Evolutionary conservation across 208 protist species (phyloP).

Genomic region (Leishmania tarentolae): DNA sequence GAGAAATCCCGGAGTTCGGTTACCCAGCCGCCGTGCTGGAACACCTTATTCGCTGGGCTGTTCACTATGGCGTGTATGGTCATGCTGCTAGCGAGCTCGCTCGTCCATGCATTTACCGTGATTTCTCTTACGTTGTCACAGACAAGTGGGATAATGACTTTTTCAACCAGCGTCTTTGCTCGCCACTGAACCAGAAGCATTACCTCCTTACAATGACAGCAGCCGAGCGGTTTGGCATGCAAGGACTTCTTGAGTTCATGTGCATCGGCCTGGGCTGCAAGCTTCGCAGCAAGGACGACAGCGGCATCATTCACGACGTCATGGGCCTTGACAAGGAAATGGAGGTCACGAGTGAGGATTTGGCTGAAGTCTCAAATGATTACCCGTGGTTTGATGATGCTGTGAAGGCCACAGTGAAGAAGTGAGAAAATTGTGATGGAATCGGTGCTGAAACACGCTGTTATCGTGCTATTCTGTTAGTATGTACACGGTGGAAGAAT

Average conservation of each 20-base stretch:
- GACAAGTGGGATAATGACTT: slow-evolving; percentile 75
- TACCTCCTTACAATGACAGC: slow-evolving; percentile 72
- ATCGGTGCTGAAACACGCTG: background rate
- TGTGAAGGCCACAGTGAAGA: slow-evolving; percentile 30
- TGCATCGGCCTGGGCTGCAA: slow-evolving; percentile 73
- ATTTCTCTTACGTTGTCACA: slow-evolving; percentile 63
- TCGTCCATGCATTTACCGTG: slow-evolving; percentile 72
- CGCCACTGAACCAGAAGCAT: slow-evolving; percentile 42
- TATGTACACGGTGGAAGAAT: background rate
- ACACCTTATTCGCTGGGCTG: slow-evolving; percentile 59
- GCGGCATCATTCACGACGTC: slow-evolving; percentile 50
- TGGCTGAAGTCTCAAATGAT: slow-evolving; percentile 38
- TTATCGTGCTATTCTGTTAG: background rate
- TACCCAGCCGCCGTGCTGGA: slow-evolving; percentile 66
- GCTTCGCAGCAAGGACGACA: slow-evolving; percentile 63
- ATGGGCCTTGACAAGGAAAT: slow-evolving; percentile 56
- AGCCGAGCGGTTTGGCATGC: slow-evolving; percentile 73
- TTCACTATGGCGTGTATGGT: slow-evolving; percentile 61
- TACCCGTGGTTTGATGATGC: slow-evolving; percentile 76
- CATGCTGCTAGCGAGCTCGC: slow-evolving; percentile 48
- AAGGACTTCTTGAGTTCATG: slow-evolving; percentile 77
- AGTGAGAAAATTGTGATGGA: slow-evolving; percentile 21
- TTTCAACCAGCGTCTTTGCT: slow-evolving; percentile 49
- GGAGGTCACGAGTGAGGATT: slow-evolving; percentile 44
- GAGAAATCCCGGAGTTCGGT: slow-evolving; percentile 49